Percentiles rank a stretch among this genome's conserved stretches.
Conservation (phyloP, 805 yeast species). For the Naumovozyma dairenensis region DNA sequence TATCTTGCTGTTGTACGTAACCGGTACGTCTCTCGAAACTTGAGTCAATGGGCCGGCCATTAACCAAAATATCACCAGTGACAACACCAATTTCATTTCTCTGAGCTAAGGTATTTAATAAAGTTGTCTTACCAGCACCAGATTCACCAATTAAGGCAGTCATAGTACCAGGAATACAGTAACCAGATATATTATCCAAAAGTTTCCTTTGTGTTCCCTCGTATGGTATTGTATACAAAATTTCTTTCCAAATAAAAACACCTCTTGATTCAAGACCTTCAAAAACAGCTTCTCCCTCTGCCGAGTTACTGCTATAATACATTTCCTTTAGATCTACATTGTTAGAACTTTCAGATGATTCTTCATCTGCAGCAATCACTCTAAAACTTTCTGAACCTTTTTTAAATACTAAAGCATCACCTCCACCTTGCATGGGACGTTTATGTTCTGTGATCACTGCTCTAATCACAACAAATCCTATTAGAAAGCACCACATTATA, state of each 20-base stretch:
- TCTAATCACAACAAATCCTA: slow-evolving; percentile 15
- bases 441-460: slow-evolving; percentile 20
- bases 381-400: slow-evolving; percentile 32
- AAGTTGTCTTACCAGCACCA: slow-evolving; percentile 70
- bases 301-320: slow-evolving; percentile 4
- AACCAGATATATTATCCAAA: slow-evolving; percentile 55
- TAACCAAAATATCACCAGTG: slow-evolving; percentile 50
- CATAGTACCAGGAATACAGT: slow-evolving; percentile 67
- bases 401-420: slow-evolving; percentile 40
- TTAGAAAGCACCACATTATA: slow-evolving; percentile 41
- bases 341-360: slow-evolving; percentile 9
- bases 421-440: slow-evolving; percentile 22
- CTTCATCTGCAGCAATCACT: slow-evolving; percentile 10
- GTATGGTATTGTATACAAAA: slow-evolving; percentile 54
- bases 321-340: slow-evolving; percentile 8
- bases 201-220: slow-evolving; percentile 46
- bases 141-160: slow-evolving; percentile 68
- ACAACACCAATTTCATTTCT: slow-evolving; percentile 53
- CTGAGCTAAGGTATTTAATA: slow-evolving; percentile 54
- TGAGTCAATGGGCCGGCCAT: slow-evolving; percentile 42
- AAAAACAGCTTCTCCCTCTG: slow-evolving; percentile 6
- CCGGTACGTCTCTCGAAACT: slow-evolving; percentile 52
- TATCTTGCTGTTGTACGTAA: slow-evolving; percentile 65
- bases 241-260: slow-evolving; percentile 64
- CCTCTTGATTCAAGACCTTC: slow-evolving; percentile 29